Base-by-base conservation (phyloP, 306 rosid genomes). In the Parietaria judaica region DNA sequence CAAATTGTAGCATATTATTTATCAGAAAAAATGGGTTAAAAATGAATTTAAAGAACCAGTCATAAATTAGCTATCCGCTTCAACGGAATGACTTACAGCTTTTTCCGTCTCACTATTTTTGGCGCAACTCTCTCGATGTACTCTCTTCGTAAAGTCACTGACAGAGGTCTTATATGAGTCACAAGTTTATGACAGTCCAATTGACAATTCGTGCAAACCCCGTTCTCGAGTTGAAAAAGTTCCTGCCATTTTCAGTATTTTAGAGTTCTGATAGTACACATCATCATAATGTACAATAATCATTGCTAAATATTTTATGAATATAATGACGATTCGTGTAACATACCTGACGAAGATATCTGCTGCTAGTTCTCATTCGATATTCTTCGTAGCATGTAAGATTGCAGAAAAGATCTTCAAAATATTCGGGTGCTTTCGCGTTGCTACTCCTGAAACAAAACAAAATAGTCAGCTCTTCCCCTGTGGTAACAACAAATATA, bases 361-460 rank as follows among this genome's bases (percentile, higher is more conserved):
- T 74, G 65, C 60, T 83, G 77, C 98, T 91, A 55, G 90, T 88
- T 78, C 98, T 78, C 61, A 91, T 54, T 39, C 95, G 92, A 72
- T 85, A 91, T 55, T 91, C 98, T 76, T 84, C 92, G 57, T 81
- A 86, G 80, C 96, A 91, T 61, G 62, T 78, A 73, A 91, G 95
- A 68, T 82, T 80, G 74, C 98, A 91, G 74, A 88, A 91, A 58
- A 91, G 92, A 79, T 91, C 98, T 74, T 91, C 98, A 68, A 91
- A 82, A 80, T 44, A 91, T 70, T 91, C 96, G 63, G 96, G 96
- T 51, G 67, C 61, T 83, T 70, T 83, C 54, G 90, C 86, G 78
- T 85, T 88, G 71, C 54, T 68, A 54, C 89, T 80, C 83, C 97
- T 91, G 86, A 75, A 80, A 83, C 37, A 34, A 52, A 58, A n/a